Percentiles rank a stretch among this genome's conserved stretches.
phyloP scores from a whole-genome alignment of 495 filamentous ascomycete genomes.

The Daldinia childiae region DNA sequence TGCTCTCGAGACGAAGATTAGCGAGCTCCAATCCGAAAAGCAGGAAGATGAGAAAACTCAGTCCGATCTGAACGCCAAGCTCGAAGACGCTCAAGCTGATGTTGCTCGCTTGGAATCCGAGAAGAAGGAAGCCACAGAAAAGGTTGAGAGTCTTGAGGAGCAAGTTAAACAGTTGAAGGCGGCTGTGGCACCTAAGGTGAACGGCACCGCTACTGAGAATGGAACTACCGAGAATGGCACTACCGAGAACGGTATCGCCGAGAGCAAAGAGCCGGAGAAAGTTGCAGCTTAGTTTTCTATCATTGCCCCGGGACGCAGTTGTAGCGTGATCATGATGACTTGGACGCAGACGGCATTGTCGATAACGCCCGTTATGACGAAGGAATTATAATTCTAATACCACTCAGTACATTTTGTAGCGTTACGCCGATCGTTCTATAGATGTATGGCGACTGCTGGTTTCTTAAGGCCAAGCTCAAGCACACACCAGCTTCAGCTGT shows the following conservation, averaged over 20 bases:
- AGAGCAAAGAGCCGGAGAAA: conserved; percentile 23
- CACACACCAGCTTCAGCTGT: conserved; percentile 5
- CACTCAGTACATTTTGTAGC: conserved; percentile 33
- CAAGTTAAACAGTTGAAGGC: conserved; percentile 30
- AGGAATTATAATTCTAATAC: conserved; percentile 39
- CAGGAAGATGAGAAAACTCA: conserved; percentile 24
- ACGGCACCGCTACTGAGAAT: conserved; percentile 4
- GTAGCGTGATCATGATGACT: background rate
- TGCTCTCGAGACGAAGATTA: conserved; percentile 27
- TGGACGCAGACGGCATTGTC: conserved; percentile 15
- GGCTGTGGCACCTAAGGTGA: conserved; percentile 19
- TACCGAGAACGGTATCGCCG: conserved; percentile 11
- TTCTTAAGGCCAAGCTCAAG: conserved; percentile 4
- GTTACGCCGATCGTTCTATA: conserved; percentile 26
- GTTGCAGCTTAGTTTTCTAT: conserved; percentile 24
- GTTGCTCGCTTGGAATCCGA: conserved; percentile 26
- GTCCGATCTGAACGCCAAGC: conserved; percentile 25
- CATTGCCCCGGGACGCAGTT: background rate
- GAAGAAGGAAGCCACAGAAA: conserved; percentile 28
- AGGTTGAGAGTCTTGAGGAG: conserved; percentile 21
- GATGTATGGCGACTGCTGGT: conserved; percentile 7
- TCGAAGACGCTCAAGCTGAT: conserved; percentile 23
- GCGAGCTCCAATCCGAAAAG: conserved; percentile 23
- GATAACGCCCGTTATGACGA: conserved; percentile 30
- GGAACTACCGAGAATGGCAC: conserved; percentile 25